Evolutionary conservation across 2,329 filamentous ascomycete species (phyloP).

Genomic region (Fusarium decemcellulare): DNA sequence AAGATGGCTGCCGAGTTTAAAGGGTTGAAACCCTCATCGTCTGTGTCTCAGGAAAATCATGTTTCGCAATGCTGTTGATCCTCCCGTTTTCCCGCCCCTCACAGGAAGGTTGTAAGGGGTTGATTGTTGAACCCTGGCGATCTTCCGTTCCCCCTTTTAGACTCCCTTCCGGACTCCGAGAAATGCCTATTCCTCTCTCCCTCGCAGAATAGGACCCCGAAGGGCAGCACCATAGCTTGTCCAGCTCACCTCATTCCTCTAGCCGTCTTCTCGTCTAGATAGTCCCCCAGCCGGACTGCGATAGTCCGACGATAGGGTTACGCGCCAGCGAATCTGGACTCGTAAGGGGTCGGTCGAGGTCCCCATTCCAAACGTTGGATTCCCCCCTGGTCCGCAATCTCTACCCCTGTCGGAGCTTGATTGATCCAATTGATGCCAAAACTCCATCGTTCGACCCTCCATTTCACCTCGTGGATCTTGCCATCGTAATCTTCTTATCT

Average conservation of each 20-base stretch:
- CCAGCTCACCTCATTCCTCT: slow-evolving; percentile 23
- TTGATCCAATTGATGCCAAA: slow-evolving; percentile 35
- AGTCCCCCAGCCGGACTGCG: slow-evolving; percentile 23
- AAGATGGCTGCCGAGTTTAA: background rate
- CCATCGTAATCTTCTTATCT: slow-evolving; percentile 26
- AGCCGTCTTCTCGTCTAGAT: slow-evolving; percentile 5
- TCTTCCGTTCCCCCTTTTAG: slow-evolving; percentile 19
- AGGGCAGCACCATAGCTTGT: slow-evolving; percentile 14
- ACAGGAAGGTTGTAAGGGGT: background rate
- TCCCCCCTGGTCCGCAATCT: slow-evolving; percentile 29
- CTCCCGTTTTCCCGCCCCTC: slow-evolving; percentile 20
- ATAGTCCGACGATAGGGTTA: slow-evolving; percentile 27
- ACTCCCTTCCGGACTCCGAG: slow-evolving; percentile 11
- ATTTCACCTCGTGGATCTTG: slow-evolving; percentile 17
- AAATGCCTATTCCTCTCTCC: background rate
- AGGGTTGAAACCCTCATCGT: slow-evolving; percentile 7
- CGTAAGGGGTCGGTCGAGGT: slow-evolving; percentile 7
- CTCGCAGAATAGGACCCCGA: slow-evolving; percentile 5
- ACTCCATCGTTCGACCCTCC: slow-evolving; percentile 10
- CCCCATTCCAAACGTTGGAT: slow-evolving; percentile 28
- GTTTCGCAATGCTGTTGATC: slow-evolving; percentile 28
- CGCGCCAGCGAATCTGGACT: slow-evolving; percentile 13
- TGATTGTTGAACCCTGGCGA: slow-evolving; percentile 19
- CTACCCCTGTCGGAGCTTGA: slow-evolving; percentile 32
- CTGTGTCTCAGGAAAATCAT: slow-evolving; percentile 29